phyloP scores from a whole-genome alignment of 768 basidiomycete genomes.

The Termitomyces titanicus region DNA sequence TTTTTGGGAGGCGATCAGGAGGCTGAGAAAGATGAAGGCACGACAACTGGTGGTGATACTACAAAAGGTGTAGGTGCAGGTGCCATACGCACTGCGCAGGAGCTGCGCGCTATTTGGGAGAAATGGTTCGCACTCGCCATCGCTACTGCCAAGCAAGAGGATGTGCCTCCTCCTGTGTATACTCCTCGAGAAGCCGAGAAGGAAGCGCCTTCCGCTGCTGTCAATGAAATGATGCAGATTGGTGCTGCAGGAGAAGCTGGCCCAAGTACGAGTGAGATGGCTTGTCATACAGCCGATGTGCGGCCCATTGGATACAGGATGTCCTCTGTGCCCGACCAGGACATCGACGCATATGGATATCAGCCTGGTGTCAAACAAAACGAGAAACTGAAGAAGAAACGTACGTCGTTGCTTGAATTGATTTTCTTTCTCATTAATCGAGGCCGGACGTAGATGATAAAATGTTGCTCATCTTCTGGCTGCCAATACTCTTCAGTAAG shows the following conservation, averaged over 20 bases:
- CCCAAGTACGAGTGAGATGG: neutral
- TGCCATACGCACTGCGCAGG: constrained; percentile 51
- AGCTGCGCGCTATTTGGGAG: constrained; percentile 71
- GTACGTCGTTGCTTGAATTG: constrained; percentile 37
- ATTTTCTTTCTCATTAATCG: constrained; percentile 5
- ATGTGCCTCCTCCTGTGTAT: constrained; percentile 69
- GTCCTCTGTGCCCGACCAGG: constrained; percentile 54
- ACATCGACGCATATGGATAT: constrained; percentile 68
- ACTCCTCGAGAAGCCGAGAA: constrained; percentile 51
- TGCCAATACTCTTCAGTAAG: constrained; percentile 79
- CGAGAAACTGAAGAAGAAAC: constrained; percentile 59
- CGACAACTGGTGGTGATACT: constrained; percentile 27
- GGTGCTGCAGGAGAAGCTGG: constrained; percentile 9
- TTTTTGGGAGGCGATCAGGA: constrained; percentile 51
- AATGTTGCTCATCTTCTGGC: constrained; percentile 84
- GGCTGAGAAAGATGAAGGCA: constrained; percentile 24
- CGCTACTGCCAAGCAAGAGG: constrained; percentile 46
- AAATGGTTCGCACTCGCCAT: constrained; percentile 63
- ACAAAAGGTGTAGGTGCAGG: constrained; percentile 36
- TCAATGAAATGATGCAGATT: constrained; percentile 5
- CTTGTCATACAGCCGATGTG: constrained; percentile 27
- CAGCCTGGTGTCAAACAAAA: constrained; percentile 45
- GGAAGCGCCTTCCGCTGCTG: constrained; percentile 4
- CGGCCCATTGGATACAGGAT: constrained; percentile 44
- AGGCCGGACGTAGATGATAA: constrained; percentile 58